Base-by-base conservation (phyloP, 2,329 filamentous ascomycete species). In the Cytospora leucostoma region DNA sequence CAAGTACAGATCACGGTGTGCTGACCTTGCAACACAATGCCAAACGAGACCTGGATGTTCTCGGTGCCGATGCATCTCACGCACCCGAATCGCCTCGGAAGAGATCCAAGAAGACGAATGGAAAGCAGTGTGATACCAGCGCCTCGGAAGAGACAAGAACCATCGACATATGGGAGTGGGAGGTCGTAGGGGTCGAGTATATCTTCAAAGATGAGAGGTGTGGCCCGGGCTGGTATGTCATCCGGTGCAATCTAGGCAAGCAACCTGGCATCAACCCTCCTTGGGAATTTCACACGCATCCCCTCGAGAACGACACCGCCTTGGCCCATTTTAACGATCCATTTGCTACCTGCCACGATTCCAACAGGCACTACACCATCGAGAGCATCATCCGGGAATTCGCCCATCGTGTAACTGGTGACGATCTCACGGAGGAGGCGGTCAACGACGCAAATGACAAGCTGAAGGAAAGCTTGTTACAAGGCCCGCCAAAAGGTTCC, bases 151-250 rank as follows among this genome's bases (percentile, higher is more conserved):
- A 33, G 19, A 44, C 35, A 8, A 50, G 47, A 7, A 12, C n/a
- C 17, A 11, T 56, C 19, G 13, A 50, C 3, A 8, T n/a, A 1
- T 21, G 40, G 19, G 59, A 61, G 21, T 21, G 40, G 19, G 59
- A 61, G 21, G 33, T 61, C 1, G 59, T 38, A 4, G 44, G 19
- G 1, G 7, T 37, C 38, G 51, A 56, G 1, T 61, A 19, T 11
- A 56, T 61, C 2, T 61, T 61, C 40, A 55, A 32, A n/a, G 52
- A 51, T 33, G 27, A 19, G 8, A 33, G n/a, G 51, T 61, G 33
- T 6, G 52, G 59, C 15, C 32, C 13, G 7, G 59, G 59, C 17
- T 44, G 38, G 33, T 50, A 37, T 37, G 51, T 56, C 13, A 37
- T 61, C 13, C 40, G 17, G 19, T 61, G 59, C 40, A 34, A 37